phyloP scores from a whole-genome alignment of 2,329 filamentous ascomycete genomes.

The Trichoderma brevicompactum region DNA sequence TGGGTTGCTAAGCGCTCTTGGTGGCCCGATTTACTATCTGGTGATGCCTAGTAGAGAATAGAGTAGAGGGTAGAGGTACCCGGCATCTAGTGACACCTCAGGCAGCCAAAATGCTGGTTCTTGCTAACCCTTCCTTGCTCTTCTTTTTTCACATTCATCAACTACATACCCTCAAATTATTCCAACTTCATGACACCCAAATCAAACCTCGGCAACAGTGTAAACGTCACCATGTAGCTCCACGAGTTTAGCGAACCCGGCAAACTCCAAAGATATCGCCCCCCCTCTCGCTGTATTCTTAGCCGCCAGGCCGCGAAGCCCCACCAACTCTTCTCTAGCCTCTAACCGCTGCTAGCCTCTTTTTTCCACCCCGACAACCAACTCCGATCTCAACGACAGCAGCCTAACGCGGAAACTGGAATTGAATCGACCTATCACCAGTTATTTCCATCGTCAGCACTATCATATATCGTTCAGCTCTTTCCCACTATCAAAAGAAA shows the following conservation, averaged over 20 bases:
- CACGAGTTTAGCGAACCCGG: too few species aligned
- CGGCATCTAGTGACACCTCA: too few species aligned
- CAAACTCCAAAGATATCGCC: not conserved
- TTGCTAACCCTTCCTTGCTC: too few species aligned
- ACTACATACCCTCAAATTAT: too few species aligned
- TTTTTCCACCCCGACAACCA: constrained; percentile 9
- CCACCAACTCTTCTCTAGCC: not conserved
- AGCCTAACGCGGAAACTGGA: not conserved
- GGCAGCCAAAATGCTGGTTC: too few species aligned
- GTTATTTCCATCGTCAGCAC: not conserved
- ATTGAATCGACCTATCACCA: not conserved
- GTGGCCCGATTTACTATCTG: not conserved
- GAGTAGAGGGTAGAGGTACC: too few species aligned
- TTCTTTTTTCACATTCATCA: too few species aligned
- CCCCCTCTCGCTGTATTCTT: not conserved
- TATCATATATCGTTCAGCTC: not conserved
- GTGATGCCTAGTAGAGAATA: too few species aligned
- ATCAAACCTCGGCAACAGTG: too few species aligned
- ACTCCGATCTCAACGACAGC: not conserved
- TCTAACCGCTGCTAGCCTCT: not conserved
- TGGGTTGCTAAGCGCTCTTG: constrained; percentile 14
- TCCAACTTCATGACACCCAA: too few species aligned
- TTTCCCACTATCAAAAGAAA: not conserved
- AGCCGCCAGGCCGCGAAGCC: constrained; percentile 12
- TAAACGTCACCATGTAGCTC: too few species aligned